A percentile compares a stretch with the other conserved stretches of the same genome.
phyloP scores from a whole-genome alignment of 805 yeast species.

The Kregervanrija fluxuum region DNA sequence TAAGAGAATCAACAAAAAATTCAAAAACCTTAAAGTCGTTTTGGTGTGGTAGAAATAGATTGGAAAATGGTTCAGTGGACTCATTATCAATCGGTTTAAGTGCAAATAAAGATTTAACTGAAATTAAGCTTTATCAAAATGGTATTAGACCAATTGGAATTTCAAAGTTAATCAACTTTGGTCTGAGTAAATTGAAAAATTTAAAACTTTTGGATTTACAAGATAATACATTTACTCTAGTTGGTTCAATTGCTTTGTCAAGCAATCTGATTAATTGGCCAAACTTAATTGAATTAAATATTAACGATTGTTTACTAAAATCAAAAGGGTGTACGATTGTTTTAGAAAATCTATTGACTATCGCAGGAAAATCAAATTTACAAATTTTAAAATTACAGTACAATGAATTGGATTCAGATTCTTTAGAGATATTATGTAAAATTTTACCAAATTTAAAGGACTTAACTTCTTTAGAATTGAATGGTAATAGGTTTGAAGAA shows the following conservation, averaged over 20 bases:
- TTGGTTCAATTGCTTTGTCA: slow-evolving; percentile 62
- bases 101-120: slow-evolving; percentile 60
- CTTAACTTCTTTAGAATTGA: slow-evolving; percentile 67
- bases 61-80: slow-evolving; percentile 89
- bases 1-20: slow-evolving; percentile 21
- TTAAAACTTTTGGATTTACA: slow-evolving; percentile 77
- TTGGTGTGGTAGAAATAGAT: slow-evolving; percentile 93
- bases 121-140: slow-evolving; percentile 82
- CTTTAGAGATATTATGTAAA: slow-evolving; percentile 52
- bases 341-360: slow-evolving; percentile 36
- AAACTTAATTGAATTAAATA: slow-evolving; percentile 64
- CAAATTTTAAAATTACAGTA: slow-evolving; percentile 69
- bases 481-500: slow-evolving; percentile 91
- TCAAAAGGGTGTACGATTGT: slow-evolving; percentile 63
- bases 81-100: slow-evolving; percentile 80
- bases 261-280: slow-evolving; percentile 56
- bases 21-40: slow-evolving; percentile 63
- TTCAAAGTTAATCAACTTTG: slow-evolving; percentile 61
- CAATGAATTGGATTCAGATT: slow-evolving; percentile 70
- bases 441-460: slow-evolving; percentile 51
- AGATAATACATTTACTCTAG: slow-evolving; percentile 85
- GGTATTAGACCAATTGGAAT: slow-evolving; percentile 96
- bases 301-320: slow-evolving; percentile 84
- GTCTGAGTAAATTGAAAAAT: slow-evolving; percentile 53
- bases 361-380: slow-evolving; percentile 33